A percentile compares a stretch with the other conserved stretches of the same genome.
Evolutionary conservation across 108 stramenopile species (phyloP).

Genomic region (Nitzschia sp.): DNA sequence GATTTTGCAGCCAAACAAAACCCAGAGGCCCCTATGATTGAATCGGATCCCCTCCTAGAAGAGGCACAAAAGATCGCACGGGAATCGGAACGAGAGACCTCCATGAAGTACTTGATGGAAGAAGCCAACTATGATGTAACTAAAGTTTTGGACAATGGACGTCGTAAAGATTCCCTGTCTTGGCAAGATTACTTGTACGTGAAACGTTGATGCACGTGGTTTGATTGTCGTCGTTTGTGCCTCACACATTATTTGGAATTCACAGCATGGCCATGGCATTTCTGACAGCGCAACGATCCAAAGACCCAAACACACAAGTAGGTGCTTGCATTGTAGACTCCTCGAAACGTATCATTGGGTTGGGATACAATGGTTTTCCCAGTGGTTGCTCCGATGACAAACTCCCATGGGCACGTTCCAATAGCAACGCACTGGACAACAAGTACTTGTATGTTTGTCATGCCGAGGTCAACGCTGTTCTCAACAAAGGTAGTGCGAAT

Average conservation of each 20-base stretch:
- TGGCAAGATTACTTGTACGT: conserved; percentile 84
- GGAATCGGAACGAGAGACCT: conserved; percentile 7
- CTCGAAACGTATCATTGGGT: conserved; percentile 83
- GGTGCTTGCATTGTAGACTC: conserved; percentile 83
- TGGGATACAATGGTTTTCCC: conserved; percentile 99
- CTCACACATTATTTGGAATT: not conserved
- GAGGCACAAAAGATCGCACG: conserved; percentile 2
- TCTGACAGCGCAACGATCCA: conserved; percentile 91
- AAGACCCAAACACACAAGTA: conserved; percentile 97
- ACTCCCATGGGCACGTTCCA: conserved; percentile 86
- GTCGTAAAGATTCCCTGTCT: conserved; percentile 47
- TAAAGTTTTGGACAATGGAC: conserved; percentile 27
- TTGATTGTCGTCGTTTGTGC: too few species aligned
- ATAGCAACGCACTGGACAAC: conserved; percentile 67
- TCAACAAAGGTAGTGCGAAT: conserved; percentile 91
- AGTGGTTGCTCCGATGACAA: conserved; percentile 88
- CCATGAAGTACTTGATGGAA: conserved; percentile 19
- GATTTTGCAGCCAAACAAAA: conserved; percentile 17
- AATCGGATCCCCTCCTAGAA: not conserved
- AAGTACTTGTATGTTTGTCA: conserved; percentile 98
- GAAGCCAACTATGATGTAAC: conserved; percentile 69
- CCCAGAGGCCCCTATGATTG: not conserved
- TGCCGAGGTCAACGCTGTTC: conserved; percentile 95
- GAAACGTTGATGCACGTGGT: too few species aligned
- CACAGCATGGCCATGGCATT: conserved; percentile 96